Base-by-base conservation (phyloP, 31 red algal species). In the Bonnemaisonia californica region DNA sequence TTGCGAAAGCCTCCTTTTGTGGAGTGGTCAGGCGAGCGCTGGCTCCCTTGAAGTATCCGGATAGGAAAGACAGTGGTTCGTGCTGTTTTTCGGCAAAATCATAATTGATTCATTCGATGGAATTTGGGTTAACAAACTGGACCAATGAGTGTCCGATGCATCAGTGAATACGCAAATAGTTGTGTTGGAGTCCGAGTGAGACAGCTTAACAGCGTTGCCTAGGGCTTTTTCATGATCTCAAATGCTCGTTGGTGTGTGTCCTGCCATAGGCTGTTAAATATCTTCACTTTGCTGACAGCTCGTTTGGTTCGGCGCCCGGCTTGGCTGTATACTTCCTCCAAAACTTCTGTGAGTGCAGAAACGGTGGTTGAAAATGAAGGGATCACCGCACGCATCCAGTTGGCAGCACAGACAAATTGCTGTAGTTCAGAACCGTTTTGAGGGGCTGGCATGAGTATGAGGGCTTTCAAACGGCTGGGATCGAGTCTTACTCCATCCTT, bases 1-100 rank as follows among this genome's bases (percentile, higher is more conserved):
- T 80, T 18, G 77, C 39, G 31, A 45, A 80, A 1, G 57, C 80
- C 35, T 83, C 55, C 55, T 83, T 83, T 32, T 83, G 34, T 0
- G 48, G 51, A 60, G 32, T 12, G 36, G 27, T 30, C 80, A 62
- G 71, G 47, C 62, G 23, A 2, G 28, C 55, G 3, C 36, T 24
- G 1, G 65, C 38, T 1, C 54, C 67, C 3, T 1, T 70, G 26
- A 83, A 72, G 2, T 28, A 37, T 5, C 66, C 66, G 1, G 66
- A 72, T 1, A 70, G 67, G 54, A 83, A 72, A 13, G 26, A n/a
- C 4, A 83, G 45, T 1, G 54, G 80, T 59, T 83, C 66, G 36
- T 83, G 80, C 9, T n/a, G 19, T 39, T 83, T 62, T 22, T 71
- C 48, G 38, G 37, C 33, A 11, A 57, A 1, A 2, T 26, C 9